Base-by-base conservation (phyloP, 768 basidiomycete genomes). In the Boletus tomentosulus region DNA sequence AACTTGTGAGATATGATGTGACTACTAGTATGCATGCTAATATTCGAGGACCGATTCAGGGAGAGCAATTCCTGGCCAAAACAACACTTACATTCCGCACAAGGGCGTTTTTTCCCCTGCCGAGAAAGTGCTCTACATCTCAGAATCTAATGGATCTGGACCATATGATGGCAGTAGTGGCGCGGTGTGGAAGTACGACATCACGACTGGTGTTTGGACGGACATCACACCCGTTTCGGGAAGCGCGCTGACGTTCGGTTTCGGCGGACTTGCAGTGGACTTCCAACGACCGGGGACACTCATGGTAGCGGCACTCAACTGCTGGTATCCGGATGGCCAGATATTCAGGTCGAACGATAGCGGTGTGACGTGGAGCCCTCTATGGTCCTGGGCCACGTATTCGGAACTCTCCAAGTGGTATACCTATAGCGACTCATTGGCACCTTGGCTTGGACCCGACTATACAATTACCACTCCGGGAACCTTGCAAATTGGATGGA, bases 261-360 rank as follows among this genome's bases (percentile, higher is more conserved):
- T 85, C 55, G 82, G 83, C 42, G 83, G 83, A 31, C 68, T 85
- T 3, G 73, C 82, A 6, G 78, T 87, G 45, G 85, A 87, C 58
- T 57, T 78, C 11, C 81, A 83, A 57, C 76, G 71, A 47, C 82
- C 83, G 19, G 84, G 84, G 1, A 85, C 81, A 11, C 66, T 86
- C 58, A 85, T 86, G 85, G 83, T 84, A 11, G 82, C 84, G 42
- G 82, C 83, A 1, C 75, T 85, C 38, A 84, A 83, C 60, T 78
- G 76, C 19, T 83, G 82, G 81, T 68, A 15, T 5, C 84, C 83
- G 2, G 83, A 86, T 59, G 84, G 82, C 15, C 82, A 84, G 55
- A 84, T 85, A 15, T 85, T 76, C 72, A 77, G 84, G 9, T 82
- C 81, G 4, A 80, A 74, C 2, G 69, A 87, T 62, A 71, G 81